phyloP scores from a whole-genome alignment of 2,329 filamentous ascomycete genomes.

The Teratosphaeria gauchensis region DNA sequence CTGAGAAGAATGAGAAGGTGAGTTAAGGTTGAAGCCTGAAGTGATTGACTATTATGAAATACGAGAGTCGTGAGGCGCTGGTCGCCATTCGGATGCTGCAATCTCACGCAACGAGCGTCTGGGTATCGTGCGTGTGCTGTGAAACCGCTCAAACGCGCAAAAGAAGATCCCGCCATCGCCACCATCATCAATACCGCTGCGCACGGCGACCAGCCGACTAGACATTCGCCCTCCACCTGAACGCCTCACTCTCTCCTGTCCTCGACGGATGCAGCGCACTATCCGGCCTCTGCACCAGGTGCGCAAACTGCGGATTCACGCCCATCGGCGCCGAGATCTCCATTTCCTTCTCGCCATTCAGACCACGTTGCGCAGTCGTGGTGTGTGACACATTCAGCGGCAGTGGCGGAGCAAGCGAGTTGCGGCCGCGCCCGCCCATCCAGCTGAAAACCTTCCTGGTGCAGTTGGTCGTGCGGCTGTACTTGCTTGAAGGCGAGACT shows the following conservation, averaged over 20 bases:
- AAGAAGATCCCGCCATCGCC: background rate
- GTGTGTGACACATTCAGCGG: slow-evolving; percentile 31
- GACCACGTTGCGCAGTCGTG: background rate
- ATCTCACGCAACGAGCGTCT: slow-evolving; percentile 2
- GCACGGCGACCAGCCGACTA: background rate
- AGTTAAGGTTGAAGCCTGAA: background rate
- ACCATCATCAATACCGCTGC: background rate
- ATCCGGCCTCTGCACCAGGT: slow-evolving; percentile 44
- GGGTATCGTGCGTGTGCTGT: background rate
- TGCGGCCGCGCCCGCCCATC: slow-evolving; percentile 25
- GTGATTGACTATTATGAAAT: background rate
- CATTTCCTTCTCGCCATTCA: slow-evolving; percentile 10
- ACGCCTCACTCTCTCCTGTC: slow-evolving; percentile 22
- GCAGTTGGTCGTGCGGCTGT: slow-evolving; percentile 27
- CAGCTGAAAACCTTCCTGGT: slow-evolving; percentile 24
- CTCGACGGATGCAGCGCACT: slow-evolving; percentile 45
- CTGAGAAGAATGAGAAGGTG: slow-evolving; percentile 1
- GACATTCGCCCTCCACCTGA: slow-evolving; percentile 18
- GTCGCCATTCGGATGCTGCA: background rate
- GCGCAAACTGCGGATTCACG: slow-evolving; percentile 43
- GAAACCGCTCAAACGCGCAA: background rate
- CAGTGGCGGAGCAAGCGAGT: slow-evolving; percentile 33
- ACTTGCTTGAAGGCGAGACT: slow-evolving; percentile 24
- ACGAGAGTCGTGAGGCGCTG: background rate
- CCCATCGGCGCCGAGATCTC: slow-evolving; percentile 48